Conservation (phyloP, 208 protist genomes). For the Leishmania major region DNA sequence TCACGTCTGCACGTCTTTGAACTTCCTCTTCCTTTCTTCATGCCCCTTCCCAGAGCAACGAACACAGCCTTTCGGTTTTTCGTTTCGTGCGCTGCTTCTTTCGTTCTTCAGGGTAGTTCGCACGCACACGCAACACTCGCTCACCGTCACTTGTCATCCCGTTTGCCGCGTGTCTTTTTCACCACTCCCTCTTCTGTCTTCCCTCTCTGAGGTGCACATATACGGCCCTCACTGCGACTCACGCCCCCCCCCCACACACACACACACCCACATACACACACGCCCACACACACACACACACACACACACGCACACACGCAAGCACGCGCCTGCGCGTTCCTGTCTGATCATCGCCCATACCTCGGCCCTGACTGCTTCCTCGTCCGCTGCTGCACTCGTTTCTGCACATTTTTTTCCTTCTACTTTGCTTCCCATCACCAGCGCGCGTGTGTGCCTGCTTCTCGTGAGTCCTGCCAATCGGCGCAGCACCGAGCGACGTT, state of each 20-base stretch:
- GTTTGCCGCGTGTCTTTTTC: neutral
- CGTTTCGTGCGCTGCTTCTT: neutral
- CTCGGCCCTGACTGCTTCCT: neutral
- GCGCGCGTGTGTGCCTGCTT: neutral
- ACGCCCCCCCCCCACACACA: too few species aligned
- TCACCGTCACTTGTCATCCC: neutral
- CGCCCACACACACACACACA: neutral
- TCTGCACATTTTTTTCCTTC: neutral
- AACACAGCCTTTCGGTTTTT: neutral
- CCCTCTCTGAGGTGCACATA: neutral
- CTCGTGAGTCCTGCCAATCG: neutral
- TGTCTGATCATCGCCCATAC: too few species aligned
- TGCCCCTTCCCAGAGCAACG: neutral
- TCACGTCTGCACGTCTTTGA: neutral
- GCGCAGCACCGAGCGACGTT: neutral
- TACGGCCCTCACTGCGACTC: neutral
- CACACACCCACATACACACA: too few species aligned
- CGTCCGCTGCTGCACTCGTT: neutral
- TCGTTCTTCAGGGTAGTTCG: neutral
- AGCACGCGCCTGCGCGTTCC: neutral
- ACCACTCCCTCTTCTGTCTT: neutral
- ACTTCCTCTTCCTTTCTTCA: neutral
- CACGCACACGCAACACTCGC: neutral
- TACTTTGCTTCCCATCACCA: neutral
- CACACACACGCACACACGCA: neutral